Evolutionary conservation across 176 grass and related monocot genomes (phyloP), one percentile per base, ranked within the genome.

Genomic region (Chrysopogon serrulatus): DNA sequence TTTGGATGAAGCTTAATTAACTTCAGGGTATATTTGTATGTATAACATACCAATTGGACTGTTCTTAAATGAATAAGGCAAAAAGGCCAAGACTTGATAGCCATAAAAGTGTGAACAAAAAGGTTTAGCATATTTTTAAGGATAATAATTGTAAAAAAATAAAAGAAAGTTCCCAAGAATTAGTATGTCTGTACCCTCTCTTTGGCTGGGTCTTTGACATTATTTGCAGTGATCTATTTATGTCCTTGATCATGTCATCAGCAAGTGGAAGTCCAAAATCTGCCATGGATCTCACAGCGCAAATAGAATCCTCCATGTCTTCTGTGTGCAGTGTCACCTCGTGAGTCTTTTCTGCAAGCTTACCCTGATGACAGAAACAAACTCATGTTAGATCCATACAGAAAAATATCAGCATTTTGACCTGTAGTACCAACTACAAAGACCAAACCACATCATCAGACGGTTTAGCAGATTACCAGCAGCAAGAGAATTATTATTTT

Each of bases 291-390:
- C 79, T 94, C 68, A 95, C 89, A 24, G 84, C 85, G 68, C 80
- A 94, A 56, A 95, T 90, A 69, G 93, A 99, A 90, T 99, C 96
- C 66, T 99, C 96, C 73, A 94, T 94, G 83, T 99, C 91, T 77
- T 99, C 96, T n/a, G 89, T 99, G 78, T 94, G 91, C 36, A 99
- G 76, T 76, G 83, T 90, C n/a, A 99, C 89, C 65, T 99, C 96
- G 85, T 85, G 85, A 88, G 88, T 88, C 83, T 89, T 89, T 79
- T 99, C 89, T 63, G 60, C 41, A 28, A 99, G 62, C 62, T 96
- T 92, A 10, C 73, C 89, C 93, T 98, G 73, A 34, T 85, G 78
- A 83, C 18, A 65, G n/a, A 81, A 83, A 68, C 8, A 89, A 74
- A 18, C 8, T 71, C 63, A 81, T 61, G 33, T 79, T 77, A 88